A percentile compares a stretch with the other conserved stretches of the same genome.
Conservation (phyloP, 2,329 filamentous ascomycete species). For the Pestalotiopsis sp. region DNA sequence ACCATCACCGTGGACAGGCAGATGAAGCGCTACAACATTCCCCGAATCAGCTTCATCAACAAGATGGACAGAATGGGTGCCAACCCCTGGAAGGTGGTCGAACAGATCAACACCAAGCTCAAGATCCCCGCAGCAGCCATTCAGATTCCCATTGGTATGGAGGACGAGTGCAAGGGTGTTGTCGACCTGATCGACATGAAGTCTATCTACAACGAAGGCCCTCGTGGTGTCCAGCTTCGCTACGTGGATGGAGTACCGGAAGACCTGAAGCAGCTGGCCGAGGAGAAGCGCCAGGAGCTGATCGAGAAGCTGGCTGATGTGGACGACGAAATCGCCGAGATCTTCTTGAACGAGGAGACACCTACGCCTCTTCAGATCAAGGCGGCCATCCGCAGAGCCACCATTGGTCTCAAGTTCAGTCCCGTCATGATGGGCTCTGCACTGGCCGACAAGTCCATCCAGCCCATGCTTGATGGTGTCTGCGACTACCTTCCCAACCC, state of each 20-base stretch:
- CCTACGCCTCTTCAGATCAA: slow-evolving; percentile 85
- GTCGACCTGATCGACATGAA: slow-evolving; percentile 93
- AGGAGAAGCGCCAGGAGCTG: slow-evolving; percentile 81
- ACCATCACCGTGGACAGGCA: slow-evolving; percentile 98
- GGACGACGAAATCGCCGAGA: slow-evolving; percentile 94
- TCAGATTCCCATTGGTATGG: slow-evolving; percentile 90
- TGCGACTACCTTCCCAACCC: slow-evolving; percentile 96
- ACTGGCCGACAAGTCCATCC: slow-evolving; percentile 89
- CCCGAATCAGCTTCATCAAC: slow-evolving; percentile 94
- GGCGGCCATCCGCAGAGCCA: slow-evolving; percentile 86
- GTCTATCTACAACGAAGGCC: slow-evolving; percentile 88
- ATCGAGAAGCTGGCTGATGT: slow-evolving; percentile 97
- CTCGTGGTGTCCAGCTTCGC: slow-evolving; percentile 75
- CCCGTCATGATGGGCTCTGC: slow-evolving; percentile 97
- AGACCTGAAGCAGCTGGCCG: slow-evolving; percentile 73
- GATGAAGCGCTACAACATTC: slow-evolving; percentile 98
- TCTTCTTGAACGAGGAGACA: slow-evolving; percentile 85
- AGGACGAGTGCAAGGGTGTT: slow-evolving; percentile 90
- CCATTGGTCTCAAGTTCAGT: slow-evolving; percentile 86
- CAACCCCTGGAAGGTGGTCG: slow-evolving; percentile 96
- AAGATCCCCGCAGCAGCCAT: slow-evolving; percentile 91
- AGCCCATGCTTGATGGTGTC: slow-evolving; percentile 95
- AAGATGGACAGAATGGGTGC: slow-evolving; percentile 99
- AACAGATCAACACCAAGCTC: slow-evolving; percentile 96
- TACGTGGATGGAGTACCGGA: slow-evolving; percentile 80